Conservation (phyloP, 768 basidiomycete genomes). For the Tricholoma sp. region DNA sequence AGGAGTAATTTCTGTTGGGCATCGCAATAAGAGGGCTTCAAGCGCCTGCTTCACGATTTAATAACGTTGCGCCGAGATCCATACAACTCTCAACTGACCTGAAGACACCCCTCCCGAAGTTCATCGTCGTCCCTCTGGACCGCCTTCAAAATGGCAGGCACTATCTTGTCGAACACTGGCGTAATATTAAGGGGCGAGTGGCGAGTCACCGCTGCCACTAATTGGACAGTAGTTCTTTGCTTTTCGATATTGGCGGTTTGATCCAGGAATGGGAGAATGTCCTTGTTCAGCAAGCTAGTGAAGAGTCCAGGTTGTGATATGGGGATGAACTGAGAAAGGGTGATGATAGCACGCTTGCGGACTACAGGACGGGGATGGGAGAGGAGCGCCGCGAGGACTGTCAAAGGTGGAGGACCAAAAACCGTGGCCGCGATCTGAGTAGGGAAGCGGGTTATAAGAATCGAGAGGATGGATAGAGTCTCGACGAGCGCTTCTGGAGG, state of each 20-base stretch:
- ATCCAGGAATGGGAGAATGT: slow-evolving; percentile 56
- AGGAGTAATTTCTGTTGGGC: slow-evolving; percentile 75
- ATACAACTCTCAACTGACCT: slow-evolving; percentile 37
- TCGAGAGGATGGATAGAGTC: slow-evolving; percentile 79
- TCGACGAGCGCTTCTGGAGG: slow-evolving; percentile 82
- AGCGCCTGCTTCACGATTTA: slow-evolving; percentile 50
- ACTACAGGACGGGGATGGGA: slow-evolving; percentile 79
- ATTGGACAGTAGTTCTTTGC: slow-evolving; percentile 72
- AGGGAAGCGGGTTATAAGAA: slow-evolving; percentile 83
- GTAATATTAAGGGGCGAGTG: slow-evolving; percentile 66
- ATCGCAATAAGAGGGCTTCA: slow-evolving; percentile 79
- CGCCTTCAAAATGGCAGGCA: slow-evolving; percentile 68
- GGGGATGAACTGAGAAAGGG: slow-evolving; percentile 79
- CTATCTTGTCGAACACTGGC: slow-evolving; percentile 52
- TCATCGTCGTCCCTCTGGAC: slow-evolving; percentile 78
- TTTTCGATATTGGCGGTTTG: slow-evolving; percentile 53
- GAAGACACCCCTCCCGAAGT: slow-evolving; percentile 71
- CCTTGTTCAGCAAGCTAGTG: slow-evolving; percentile 48
- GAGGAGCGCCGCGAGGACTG: slow-evolving; percentile 65
- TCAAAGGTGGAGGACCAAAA: slow-evolving; percentile 54
- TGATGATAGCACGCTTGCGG: slow-evolving; percentile 87
- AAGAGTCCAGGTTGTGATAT: slow-evolving; percentile 63
- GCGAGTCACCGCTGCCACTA: slow-evolving; percentile 75
- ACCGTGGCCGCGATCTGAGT: slow-evolving; percentile 51
- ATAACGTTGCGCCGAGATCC: background rate